phyloP scores from a whole-genome alignment of 2,329 filamentous ascomycete genomes.

The Cladosporium velox region DNA sequence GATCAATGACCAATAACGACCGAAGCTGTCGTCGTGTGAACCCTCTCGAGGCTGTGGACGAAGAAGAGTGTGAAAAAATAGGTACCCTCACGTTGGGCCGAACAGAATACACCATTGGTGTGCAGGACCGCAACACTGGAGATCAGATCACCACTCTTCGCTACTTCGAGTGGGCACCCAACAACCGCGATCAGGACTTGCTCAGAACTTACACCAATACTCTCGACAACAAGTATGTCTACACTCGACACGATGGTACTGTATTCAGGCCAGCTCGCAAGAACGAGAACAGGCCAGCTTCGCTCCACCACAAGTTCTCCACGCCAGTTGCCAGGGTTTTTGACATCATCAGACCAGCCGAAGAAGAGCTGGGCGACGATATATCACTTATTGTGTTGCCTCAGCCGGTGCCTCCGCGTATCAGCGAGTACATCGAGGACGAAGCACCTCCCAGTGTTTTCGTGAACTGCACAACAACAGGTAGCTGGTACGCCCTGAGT shows the following conservation, averaged over 20 bases:
- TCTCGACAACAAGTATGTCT: constrained; percentile 86
- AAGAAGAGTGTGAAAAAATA: constrained; percentile 72
- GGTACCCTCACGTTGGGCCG: constrained; percentile 82
- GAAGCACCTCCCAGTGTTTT: constrained; percentile 59
- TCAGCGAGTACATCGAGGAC: constrained; percentile 37
- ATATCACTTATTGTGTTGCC: constrained; percentile 81
- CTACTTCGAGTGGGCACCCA: constrained; percentile 93
- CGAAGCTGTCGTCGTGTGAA: constrained; percentile 75
- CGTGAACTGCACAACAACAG: constrained; percentile 81
- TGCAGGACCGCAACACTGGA: constrained; percentile 72
- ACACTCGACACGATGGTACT: constrained; percentile 80
- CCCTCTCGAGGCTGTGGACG: constrained; percentile 57
- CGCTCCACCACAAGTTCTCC: constrained; percentile 34
- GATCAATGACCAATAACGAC: constrained; percentile 64
- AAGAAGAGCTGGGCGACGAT: constrained; percentile 64
- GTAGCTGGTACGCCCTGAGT: constrained; percentile 92
- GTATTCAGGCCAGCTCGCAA: constrained; percentile 55
- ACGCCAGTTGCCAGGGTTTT: constrained; percentile 37
- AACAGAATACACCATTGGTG: constrained; percentile 86
- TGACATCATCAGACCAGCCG: constrained; percentile 55
- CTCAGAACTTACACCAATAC: constrained; percentile 77
- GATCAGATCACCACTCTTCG: constrained; percentile 83
- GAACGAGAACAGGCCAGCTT: constrained; percentile 27
- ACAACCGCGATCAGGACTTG: constrained; percentile 86
- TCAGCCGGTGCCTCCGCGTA: constrained; percentile 70